These are phyloP conservation scores for Suillus subluteus DNA, from an alignment of 768 basidiomycete species.

Conservation along the genomic window DNA sequence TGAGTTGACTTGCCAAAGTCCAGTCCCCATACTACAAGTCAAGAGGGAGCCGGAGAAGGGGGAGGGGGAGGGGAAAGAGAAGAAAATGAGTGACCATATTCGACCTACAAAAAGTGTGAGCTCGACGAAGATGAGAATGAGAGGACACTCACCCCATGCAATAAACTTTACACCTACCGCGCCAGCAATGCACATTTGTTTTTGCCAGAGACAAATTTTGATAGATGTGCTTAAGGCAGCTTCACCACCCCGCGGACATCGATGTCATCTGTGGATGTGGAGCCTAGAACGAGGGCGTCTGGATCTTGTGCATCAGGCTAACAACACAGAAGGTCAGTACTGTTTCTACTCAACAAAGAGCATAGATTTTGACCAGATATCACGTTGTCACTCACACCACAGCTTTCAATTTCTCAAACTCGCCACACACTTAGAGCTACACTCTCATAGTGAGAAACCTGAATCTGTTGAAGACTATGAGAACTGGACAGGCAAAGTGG, in stretches of 20 bases:
- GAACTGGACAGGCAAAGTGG: too few species aligned
- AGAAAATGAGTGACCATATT: constrained; percentile 32
- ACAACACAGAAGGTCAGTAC: neutral
- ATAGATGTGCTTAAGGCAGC: constrained; percentile 52
- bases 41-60: neutral
- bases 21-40: neutral
- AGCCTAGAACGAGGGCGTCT: constrained; percentile 49
- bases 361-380: too few species aligned
- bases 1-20: constrained; percentile 49
- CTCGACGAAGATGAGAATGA: neutral
- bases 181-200: constrained; percentile 68
- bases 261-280: constrained; percentile 58
- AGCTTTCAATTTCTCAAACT: too few species aligned
- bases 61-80: constrained; percentile 17
- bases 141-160: constrained; percentile 44
- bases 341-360: too few species aligned
- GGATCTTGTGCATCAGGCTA: constrained; percentile 31
- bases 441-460: too few species aligned
- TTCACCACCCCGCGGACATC: constrained; percentile 55
- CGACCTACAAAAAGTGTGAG: constrained; percentile 20
- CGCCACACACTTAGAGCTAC: too few species aligned
- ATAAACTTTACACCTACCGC: constrained; percentile 65
- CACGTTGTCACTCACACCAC: too few species aligned
- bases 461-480: too few species aligned
- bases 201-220: constrained; percentile 51